Conservation (phyloP, 2,329 filamentous ascomycete genomes). For the Colletotrichum filicis region DNA sequence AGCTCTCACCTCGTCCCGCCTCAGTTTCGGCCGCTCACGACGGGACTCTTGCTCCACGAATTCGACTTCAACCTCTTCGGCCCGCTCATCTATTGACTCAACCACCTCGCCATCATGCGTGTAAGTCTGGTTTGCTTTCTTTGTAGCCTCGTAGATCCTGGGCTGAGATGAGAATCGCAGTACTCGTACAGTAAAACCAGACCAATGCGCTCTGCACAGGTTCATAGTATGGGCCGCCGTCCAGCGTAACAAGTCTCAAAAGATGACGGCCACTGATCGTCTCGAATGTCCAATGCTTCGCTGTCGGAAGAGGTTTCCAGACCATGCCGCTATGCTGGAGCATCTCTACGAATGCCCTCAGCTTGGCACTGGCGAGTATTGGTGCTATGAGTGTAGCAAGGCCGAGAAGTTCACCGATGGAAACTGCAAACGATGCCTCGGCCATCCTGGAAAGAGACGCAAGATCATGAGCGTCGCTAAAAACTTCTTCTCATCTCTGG, state of each 20-base stretch:
- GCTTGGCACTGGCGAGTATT: constrained; percentile 62
- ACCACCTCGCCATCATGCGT: constrained; percentile 44
- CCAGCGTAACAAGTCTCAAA: constrained; percentile 61
- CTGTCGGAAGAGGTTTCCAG: constrained; percentile 60
- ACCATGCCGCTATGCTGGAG: constrained; percentile 65
- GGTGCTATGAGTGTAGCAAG: constrained; percentile 65
- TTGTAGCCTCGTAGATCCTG: constrained; percentile 1
- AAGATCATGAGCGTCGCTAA: constrained; percentile 65
- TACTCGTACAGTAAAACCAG: constrained; percentile 54
- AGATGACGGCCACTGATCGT: constrained; percentile 59
- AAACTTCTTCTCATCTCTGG: constrained; percentile 64
- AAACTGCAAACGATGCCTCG: constrained; percentile 60
- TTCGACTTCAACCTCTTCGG: constrained; percentile 36
- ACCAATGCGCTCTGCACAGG: constrained; percentile 63
- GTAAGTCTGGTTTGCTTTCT: constrained; percentile 42
- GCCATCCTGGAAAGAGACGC: constrained; percentile 62
- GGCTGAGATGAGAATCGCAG: constrained; percentile 43
- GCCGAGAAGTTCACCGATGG: constrained; percentile 64
- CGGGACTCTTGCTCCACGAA: constrained; percentile 43
- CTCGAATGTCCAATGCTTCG: constrained; percentile 63
- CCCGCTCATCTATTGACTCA: constrained; percentile 39
- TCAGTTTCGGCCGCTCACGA: constrained; percentile 44
- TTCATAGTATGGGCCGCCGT: constrained; percentile 69
- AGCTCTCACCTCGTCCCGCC: constrained; percentile 46
- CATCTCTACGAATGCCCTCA: constrained; percentile 61